Evolutionary conservation across 495 filamentous ascomycete genomes (phyloP).

Genomic region (Lepraria neglecta): DNA sequence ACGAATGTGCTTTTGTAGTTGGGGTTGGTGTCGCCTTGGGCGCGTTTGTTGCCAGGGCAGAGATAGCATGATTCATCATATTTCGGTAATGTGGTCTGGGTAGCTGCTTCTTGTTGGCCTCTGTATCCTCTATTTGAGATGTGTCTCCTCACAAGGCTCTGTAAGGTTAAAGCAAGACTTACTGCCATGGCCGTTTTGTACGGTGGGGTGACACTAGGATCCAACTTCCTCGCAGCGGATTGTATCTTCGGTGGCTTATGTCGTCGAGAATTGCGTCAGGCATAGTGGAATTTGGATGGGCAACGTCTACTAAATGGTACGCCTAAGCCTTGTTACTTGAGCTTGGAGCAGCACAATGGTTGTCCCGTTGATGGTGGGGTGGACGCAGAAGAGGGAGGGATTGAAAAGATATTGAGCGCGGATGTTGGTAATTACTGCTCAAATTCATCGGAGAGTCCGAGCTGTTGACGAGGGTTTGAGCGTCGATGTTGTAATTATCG

Average conservation of each 20-base stretch:
- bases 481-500: too few species aligned
- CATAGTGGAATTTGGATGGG: slow-evolving; percentile 37
- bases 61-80: slow-evolving; percentile 91
- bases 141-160: slow-evolving; percentile 15
- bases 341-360: too few species aligned
- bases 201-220: slow-evolving; percentile 91
- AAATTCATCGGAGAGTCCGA: too few species aligned
- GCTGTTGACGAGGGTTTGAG: too few species aligned
- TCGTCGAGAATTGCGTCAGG: slow-evolving; percentile 77
- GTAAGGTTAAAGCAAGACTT: slow-evolving; percentile 37
- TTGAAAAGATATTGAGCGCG: too few species aligned
- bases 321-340: background rate
- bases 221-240: slow-evolving; percentile 83
- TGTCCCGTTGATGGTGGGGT: too few species aligned
- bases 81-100: slow-evolving; percentile 65
- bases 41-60: slow-evolving; percentile 92
- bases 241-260: slow-evolving; percentile 93
- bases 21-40: slow-evolving; percentile 82
- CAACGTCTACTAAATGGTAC: background rate
- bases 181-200: slow-evolving; percentile 98
- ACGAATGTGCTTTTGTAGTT: slow-evolving; percentile 81
- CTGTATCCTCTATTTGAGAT: slow-evolving; percentile 39
- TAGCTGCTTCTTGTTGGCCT: slow-evolving; percentile 82
- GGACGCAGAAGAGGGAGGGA: too few species aligned
- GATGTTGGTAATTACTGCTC: too few species aligned